phyloP scores from a whole-genome alignment of 495 filamentous ascomycete species.

The Neurospora cerealis region DNA sequence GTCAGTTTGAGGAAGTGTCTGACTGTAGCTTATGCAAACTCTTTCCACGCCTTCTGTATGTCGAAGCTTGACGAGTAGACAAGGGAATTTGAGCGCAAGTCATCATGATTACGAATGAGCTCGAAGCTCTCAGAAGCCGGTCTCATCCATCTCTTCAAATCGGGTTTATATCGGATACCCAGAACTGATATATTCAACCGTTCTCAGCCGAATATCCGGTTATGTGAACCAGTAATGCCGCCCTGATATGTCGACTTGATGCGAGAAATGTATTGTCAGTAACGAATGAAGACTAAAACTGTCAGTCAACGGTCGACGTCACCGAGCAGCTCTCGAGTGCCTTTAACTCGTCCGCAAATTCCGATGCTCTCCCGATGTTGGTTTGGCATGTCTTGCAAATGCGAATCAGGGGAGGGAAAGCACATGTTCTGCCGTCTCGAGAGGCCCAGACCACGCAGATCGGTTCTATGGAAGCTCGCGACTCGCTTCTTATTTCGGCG shows the following conservation, averaged over 20 bases:
- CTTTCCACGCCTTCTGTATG: not conserved
- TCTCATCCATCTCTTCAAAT: not conserved
- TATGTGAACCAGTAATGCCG: not conserved
- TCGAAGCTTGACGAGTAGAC: not conserved
- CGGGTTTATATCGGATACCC: not conserved
- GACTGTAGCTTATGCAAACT: not conserved
- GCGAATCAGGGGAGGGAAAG: not conserved
- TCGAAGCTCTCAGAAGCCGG: not conserved
- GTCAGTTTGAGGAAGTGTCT: not conserved
- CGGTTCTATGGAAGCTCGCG: not conserved
- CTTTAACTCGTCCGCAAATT: not conserved
- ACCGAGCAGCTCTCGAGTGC: not conserved
- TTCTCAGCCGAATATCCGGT: not conserved
- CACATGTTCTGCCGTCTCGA: not conserved
- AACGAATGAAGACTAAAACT: not conserved
- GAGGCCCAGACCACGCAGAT: not conserved
- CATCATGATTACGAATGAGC: not conserved
- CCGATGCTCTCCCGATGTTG: not conserved
- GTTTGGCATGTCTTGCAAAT: not conserved
- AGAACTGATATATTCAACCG: not conserved
- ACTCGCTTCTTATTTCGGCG: not conserved
- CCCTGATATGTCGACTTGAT: not conserved
- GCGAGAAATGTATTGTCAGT: not conserved
- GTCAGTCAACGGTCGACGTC: not conserved
- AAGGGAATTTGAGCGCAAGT: not conserved